Base-by-base conservation (phyloP, 331 rosid species). In the Rosa hybrid region DNA sequence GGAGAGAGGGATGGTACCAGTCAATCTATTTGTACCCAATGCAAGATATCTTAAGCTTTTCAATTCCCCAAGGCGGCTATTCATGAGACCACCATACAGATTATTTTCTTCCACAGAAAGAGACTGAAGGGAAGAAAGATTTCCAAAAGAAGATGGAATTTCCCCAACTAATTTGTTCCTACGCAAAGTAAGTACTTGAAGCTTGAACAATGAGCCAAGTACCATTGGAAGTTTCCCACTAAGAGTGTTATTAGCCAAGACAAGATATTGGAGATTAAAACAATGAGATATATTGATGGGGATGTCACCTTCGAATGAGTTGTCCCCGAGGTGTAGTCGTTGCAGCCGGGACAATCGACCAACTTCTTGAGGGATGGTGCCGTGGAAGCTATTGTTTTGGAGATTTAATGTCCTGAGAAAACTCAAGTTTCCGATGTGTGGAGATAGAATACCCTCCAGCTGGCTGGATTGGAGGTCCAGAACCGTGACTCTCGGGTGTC, bases 341-440 rank as follows among this genome's bases (percentile, higher is more conserved):
- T n/a, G 67, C n/a, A 74, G 49, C 68, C 50, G 67, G 7, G 6
- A 38, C 77, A 74, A 20, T 53, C 39, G 50, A 44, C 88, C 87
- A 50, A 91, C 11, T 77, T 87, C 79, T 17, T 30, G 59, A 2
- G 91, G 92, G 30, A 89, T 91, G 39, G 60, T 25, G 3, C 2
- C 20, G 18, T 0, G 1, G 65, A 90, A 79, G 18, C 39, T 27
- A 48, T 79, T 72, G 27, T 60, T 57, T 4, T 21, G 13, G 65
- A 90, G 87, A 8, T 20, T 11, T 2, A 90, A 51, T 0, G 0
- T 0, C 57, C 8, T 80, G 2, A 87, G 87, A 51, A 89, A 90
- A 2, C 87, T 88, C 45, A 90, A 68, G 71, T 86, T 87, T 53
- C 74, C 91, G 41, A 90, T 77, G 27, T 63, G 23, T 1, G 88